Evolutionary conservation across 2,329 filamentous ascomycete species (phyloP), one percentile per base, ranked within the genome.

Genomic region (Zasmidium cellare): DNA sequence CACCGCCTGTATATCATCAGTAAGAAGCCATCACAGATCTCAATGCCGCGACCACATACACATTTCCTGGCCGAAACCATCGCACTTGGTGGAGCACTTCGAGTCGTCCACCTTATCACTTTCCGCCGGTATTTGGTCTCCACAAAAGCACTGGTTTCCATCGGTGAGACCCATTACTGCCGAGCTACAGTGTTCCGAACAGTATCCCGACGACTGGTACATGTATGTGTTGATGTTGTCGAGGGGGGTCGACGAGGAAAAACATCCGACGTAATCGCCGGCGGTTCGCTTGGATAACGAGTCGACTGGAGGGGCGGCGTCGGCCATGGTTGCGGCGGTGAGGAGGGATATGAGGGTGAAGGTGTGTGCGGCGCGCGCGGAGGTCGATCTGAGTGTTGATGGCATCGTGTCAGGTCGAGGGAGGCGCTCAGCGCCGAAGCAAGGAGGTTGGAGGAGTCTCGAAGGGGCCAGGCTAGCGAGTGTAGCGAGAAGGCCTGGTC

Each of bases 71-170:
- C 50, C 55, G 19, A 55, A 64, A 9, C 62, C 62, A 20, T 47
- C 78, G 72, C 91, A 96, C 0, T 78, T 70, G 28, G 80, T 82
- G 69, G 83, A 79, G 76, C 92, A 96, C 19, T 84, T 76, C 9
- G 71, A 72, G 69, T 87, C 82, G 50, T 81, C 76, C 9, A 84
- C 81, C 59, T 86, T 71, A 46, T 78, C 77, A n/a, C 76, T 76
- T 38, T 78, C 67, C n/a, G 86, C 79, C 0, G 92, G 92, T 50
- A 92, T 81, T 59, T 81, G 74, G 62, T 84, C 77, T 58, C 91
- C 92, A 69, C 92, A 96, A 69, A 80, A 90, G 76, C 92, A 96
- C 62, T 84, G 75, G 18, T 80, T 77, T n/a, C 83, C 83, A n/a
- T 81, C 80, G 6, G 81, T 84, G 45, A 90, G 76, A 28, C 81